Percentiles rank a stretch among this genome's conserved stretches.
phyloP scores from a whole-genome alignment of 2,329 filamentous ascomycete species.

The Diplodia corticola region DNA sequence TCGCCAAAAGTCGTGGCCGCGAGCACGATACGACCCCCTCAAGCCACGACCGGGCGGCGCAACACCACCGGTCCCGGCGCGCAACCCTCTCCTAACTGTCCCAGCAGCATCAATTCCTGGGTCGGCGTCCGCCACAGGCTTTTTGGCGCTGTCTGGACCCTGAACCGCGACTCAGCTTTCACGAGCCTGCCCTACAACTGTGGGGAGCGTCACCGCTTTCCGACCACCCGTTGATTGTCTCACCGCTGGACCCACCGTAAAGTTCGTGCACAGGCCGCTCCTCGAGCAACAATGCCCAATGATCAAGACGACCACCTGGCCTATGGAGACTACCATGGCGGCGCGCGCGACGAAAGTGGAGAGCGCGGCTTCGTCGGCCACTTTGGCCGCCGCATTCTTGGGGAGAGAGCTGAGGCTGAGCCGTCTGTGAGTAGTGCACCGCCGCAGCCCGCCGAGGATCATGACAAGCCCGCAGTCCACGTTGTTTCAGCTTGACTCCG shows the following conservation, averaged over 20 bases:
- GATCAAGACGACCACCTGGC: conserved; percentile 53
- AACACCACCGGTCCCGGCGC: background rate
- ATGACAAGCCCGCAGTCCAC: conserved; percentile 8
- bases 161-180: conserved; percentile 27
- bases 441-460: conserved; percentile 13
- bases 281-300: conserved; percentile 3
- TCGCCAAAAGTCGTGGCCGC: background rate
- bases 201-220: conserved; percentile 19
- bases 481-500: conserved; percentile 14
- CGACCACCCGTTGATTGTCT: conserved; percentile 11
- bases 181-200: conserved; percentile 17
- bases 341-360: conserved; percentile 42
- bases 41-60: background rate
- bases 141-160: background rate
- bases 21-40: background rate
- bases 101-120: background rate
- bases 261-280: conserved; percentile 12
- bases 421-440: conserved; percentile 19
- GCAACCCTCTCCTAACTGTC: background rate
- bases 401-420: conserved; percentile 28
- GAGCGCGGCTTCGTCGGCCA: conserved; percentile 56
- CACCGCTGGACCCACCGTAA: conserved; percentile 22
- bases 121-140: background rate
- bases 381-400: conserved; percentile 50
- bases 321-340: conserved; percentile 55